Evolutionary conservation across 257 asterid species (phyloP), one percentile per base, ranked within the genome.

Genomic region (Dorcoceras hygrometricum): DNA sequence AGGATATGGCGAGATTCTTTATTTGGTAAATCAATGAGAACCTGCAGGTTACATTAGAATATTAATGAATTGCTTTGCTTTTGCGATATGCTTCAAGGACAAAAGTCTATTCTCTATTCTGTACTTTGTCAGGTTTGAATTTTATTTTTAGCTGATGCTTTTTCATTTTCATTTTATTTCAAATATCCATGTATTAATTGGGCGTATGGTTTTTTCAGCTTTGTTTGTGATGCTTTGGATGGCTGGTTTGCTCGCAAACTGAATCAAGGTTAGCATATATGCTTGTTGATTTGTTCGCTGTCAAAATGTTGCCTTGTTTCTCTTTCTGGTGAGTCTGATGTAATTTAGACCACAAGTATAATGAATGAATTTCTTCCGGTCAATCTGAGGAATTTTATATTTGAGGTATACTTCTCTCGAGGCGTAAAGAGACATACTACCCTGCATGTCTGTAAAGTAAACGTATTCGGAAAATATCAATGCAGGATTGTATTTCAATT

Each of bases 231-330:
- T 81, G 96, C 98, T 51, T 80, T 94, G 87, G 99, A 94, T 76
- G 99, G 99, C 71, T 88, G 90, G 88, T 90, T 85, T 79, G 99
- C 99, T 12, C 96, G 99, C 46, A 94, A 82, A 80, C 75, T 94
- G 84, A 94, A 90, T 81, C 99, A 90, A 87, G 95, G 97, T 91
- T 79, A 62, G 84, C 77, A 66, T 68, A 81, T 77, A 22, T 43
- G 53, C 53, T 4, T 43, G 53, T 16, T 14, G 54, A 46, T 46
- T 46, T 46, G 22, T 5, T 46, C 22, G 20, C 16, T 14, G 54
- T 18, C 54, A 46, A 46, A 18, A 2, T 3, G 18, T 10, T 36
- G 48, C n/a, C 48, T 36, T 36, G 48, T 36, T 6, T 19, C 51
- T 4, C 54, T 46, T 46, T 46, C 7, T 3, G 2, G 7, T 46